These are phyloP conservation scores for Breviolum minutum DNA, from an alignment of 73 alveolate species.

Conservation along the genomic window DNA sequence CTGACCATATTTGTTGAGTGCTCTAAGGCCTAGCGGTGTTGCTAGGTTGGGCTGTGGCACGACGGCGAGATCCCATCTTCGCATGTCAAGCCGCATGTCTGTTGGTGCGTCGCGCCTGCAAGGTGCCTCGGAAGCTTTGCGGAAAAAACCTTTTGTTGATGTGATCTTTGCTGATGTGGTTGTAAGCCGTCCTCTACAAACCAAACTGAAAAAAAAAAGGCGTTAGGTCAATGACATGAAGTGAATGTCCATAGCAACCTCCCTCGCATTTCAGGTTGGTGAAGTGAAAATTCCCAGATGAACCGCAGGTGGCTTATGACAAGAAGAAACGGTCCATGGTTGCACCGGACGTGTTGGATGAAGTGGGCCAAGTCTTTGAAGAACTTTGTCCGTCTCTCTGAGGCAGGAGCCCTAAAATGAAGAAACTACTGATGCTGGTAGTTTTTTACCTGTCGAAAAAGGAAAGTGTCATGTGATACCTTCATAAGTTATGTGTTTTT, in stretches of 20 bases:
- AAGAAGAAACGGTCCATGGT: slow-evolving; percentile 81
- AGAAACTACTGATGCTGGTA: not conserved
- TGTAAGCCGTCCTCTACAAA: too few relatives aligned
- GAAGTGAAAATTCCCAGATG: too few relatives aligned
- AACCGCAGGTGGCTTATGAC: slow-evolving; percentile 31
- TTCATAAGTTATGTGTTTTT: too few relatives aligned
- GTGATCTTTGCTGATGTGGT: too few relatives aligned
- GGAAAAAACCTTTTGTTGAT: too few relatives aligned
- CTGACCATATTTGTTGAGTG: too few relatives aligned
- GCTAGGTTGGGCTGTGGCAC: slow-evolving; percentile 53
- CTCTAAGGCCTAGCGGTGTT: slow-evolving; percentile 43
- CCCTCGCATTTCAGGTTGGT: too few relatives aligned
- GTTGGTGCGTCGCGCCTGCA: slow-evolving; percentile 74
- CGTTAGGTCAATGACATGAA: too few relatives aligned
- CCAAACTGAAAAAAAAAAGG: too few relatives aligned
- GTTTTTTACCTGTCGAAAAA: not conserved
- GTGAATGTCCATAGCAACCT: too few relatives aligned
- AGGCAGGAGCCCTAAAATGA: not conserved
- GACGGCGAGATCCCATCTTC: slow-evolving; percentile 33
- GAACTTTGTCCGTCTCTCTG: not conserved
- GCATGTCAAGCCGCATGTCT: slow-evolving; percentile 74
- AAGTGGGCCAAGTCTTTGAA: slow-evolving; percentile 31
- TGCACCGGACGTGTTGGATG: slow-evolving; percentile 91
- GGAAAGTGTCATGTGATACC: not conserved
- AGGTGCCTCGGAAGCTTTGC: not conserved